Evolutionary conservation across 306 rosid genomes (phyloP).

Genomic region (Begonia peltatifolia): DNA sequence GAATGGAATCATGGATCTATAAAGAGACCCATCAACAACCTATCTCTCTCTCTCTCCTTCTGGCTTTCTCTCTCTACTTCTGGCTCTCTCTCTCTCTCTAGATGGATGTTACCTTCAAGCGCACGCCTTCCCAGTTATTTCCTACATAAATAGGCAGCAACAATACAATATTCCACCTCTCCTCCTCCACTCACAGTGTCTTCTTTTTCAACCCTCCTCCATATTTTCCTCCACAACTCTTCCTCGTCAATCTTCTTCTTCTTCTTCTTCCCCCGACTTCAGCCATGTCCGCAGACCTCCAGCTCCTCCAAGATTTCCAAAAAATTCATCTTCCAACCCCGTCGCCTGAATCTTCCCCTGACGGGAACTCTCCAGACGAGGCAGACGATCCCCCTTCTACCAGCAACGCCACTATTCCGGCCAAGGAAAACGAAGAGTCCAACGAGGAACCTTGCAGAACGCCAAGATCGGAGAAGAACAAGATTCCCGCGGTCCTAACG

Average conservation of each 20-base stretch:
- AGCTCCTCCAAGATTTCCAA: background rate
- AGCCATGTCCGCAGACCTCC: background rate
- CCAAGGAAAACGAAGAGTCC: background rate
- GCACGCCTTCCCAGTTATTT: constrained; percentile 11
- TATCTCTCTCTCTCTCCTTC: background rate
- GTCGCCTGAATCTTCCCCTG: background rate
- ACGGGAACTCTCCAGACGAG: background rate
- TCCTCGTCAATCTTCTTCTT: too few species aligned
- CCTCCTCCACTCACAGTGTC: background rate
- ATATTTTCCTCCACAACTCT: background rate
- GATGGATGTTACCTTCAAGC: constrained; percentile 4
- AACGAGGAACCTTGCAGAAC: constrained; percentile 7
- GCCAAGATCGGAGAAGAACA: constrained; percentile 9
- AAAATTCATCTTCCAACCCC: background rate
- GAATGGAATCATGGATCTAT: too few species aligned
- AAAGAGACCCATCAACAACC: background rate
- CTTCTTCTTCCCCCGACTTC: too few species aligned
- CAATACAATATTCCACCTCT: constrained; percentile 1
- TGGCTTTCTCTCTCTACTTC: background rate
- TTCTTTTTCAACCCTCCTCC: background rate
- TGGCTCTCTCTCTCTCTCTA: constrained; percentile 5
- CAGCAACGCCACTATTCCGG: background rate
- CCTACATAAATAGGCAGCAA: constrained; percentile 3
- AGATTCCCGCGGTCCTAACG: constrained; percentile 3
- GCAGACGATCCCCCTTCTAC: background rate